phyloP scores from a whole-genome alignment of 192 early-diverging fungal species.

The Coemansia sp. region DNA sequence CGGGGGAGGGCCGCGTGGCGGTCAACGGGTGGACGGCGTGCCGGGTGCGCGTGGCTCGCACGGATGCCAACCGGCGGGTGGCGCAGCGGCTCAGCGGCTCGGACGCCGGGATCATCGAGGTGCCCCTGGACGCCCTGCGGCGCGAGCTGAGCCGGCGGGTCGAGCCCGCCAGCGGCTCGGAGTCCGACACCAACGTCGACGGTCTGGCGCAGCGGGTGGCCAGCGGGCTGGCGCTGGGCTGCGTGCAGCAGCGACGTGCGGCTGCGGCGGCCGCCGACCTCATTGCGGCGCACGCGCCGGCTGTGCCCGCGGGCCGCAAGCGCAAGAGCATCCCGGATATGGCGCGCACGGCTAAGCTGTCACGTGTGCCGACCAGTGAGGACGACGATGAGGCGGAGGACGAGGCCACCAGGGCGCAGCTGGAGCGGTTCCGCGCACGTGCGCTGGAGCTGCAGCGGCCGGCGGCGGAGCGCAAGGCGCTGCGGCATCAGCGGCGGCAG shows the following conservation, averaged over 20 bases:
- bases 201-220: conserved; percentile 41
- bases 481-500: conserved; percentile 40
- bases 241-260: conserved; percentile 27
- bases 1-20: conserved; percentile 51
- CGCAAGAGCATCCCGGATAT: conserved; percentile 53
- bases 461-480: conserved; percentile 18
- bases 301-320: conserved; percentile 21
- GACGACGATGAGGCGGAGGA: background rate
- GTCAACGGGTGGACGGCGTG: conserved; percentile 69
- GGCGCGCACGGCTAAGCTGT: conserved; percentile 41
- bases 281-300: conserved; percentile 11
- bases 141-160: conserved; percentile 22
- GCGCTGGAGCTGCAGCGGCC: conserved; percentile 25
- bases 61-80: conserved; percentile 22
- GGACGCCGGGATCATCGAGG: conserved; percentile 4
- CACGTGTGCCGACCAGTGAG: conserved; percentile 36
- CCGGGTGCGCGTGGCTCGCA: conserved; percentile 33
- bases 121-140: conserved; percentile 33
- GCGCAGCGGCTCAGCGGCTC: conserved; percentile 9
- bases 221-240: conserved; percentile 33
- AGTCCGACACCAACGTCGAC: conserved; percentile 14
- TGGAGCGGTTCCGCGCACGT: conserved; percentile 11
- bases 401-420: conserved; percentile 7
- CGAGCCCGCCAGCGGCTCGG: conserved; percentile 13
- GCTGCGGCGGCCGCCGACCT: conserved; percentile 31